Conservation (phyloP, 176 grass and related monocot species). For the Saccharum spontaneum region DNA sequence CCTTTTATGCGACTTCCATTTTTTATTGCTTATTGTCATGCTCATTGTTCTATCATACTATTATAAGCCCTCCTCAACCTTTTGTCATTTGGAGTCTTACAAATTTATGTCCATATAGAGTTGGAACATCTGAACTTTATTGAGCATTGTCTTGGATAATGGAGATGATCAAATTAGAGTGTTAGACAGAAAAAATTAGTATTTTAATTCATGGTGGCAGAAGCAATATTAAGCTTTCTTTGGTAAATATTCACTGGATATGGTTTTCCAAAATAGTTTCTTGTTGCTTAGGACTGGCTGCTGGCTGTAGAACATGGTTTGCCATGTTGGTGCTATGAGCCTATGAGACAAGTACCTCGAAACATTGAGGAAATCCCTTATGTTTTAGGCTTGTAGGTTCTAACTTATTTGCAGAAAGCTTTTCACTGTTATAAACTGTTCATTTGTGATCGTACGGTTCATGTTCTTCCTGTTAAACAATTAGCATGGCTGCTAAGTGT, state of each 20-base stretch:
- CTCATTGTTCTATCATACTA: constrained; percentile 4
- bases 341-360: neutral
- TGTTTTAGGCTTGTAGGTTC: constrained; percentile 1
- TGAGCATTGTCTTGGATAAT: neutral
- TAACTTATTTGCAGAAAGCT: neutral
- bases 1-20: neutral
- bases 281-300: neutral
- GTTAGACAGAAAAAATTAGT: neutral
- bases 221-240: neutral
- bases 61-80: constrained; percentile 18
- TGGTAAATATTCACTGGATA: too few species aligned
- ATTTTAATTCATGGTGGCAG: constrained; percentile 16
- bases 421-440: constrained; percentile 6
- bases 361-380: neutral
- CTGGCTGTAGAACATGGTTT: neutral
- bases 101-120: constrained; percentile 4
- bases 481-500: neutral
- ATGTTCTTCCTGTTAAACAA: neutral
- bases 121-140: neutral
- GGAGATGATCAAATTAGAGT: neutral
- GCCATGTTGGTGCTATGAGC: neutral
- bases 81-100: constrained; percentile 16
- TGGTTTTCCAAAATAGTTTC: neutral
- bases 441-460: neutral
- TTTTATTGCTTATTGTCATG: constrained; percentile 5